Evolutionary conservation across 1,284 basidiomycete genomes (phyloP), one percentile per base, ranked within the genome.

Genomic region (Trichosporon coremiiforme): DNA sequence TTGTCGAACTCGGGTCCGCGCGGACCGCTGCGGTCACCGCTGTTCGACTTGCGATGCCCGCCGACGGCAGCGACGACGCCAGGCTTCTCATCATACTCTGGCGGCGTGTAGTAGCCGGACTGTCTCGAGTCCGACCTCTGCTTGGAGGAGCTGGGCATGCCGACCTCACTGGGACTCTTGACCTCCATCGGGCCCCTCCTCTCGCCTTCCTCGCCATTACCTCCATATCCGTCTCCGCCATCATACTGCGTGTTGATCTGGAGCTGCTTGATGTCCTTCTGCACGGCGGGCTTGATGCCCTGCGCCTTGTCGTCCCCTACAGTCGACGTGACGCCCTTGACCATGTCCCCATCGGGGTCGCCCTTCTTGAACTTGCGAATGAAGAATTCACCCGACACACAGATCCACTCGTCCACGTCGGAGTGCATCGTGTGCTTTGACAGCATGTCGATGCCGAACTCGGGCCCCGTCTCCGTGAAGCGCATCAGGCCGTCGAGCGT

Each of bases 381-480:
- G n/a, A 79, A 73, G 71, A 82, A 82, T 68, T 82, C 81, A 55
- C 81, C 81, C 53, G 76, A 78, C 73, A 75, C 78, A 68, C 79
- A 82, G 17, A 75, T 77, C 12, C 17, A 78, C 79, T 76, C 68
- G n/a, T 85, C 78, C 13, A 85, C 85, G 73, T 86, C 84, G 36
- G 85, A 83, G 75, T 87, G 86, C 86, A 86, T 86, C n/a, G 84
- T 85, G 73, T 87, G 86, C 73, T 87, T 87, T 76, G 83, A 85
- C 38, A 87, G 78, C 69, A 86, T 77, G 68, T 86, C 84, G 66
- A 86, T 85, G 1, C 85, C 81, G 74, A 87, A 85, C 75, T 86
- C 84, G 67, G 85, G 83, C 0, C 86, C 86, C 0, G 86, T 87
- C 82, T 87, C 85, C 67, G 85, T 86, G 74, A 86, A 87, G 20